Evolutionary conservation across 108 stramenopile genomes (phyloP), one percentile per base, ranked within the genome.

Genomic region (Conticribra weissflogii): DNA sequence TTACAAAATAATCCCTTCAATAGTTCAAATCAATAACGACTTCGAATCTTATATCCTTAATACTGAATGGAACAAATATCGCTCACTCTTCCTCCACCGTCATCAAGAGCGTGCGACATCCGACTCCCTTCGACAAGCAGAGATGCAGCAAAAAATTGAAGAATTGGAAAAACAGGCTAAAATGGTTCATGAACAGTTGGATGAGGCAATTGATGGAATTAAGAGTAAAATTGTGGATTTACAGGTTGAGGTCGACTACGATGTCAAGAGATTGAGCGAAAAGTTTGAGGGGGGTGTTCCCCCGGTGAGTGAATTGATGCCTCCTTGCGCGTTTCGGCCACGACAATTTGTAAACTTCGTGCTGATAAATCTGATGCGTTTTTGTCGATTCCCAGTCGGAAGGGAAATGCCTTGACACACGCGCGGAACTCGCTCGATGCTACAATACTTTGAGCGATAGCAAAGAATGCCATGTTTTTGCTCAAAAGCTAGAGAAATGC

Each of bases 401-500:
- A 41, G 48, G 58, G 29, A 25, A 64, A 51, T 78, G 77, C 48
- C 47, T 78, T 32, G 77, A 78, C 22, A 63, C 59, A 5, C 31
- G 77, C 31, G 63, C 63, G 33, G 69, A 78, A 9, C 46, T 78
- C 14, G 52, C 64, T 1, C 63, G 53, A 3, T 78, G 77, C 65
- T 78, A 59, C 30, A 66, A 71, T 56, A 66, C 70, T 1, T 61
- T 78, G 59, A 66, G 45, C 24, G 64, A 71, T 54, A 53, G 54
- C 14, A 49, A 63, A 29, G 77, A 78, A 51, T 78, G 77, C 55
- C 63, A 71, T 48, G 44, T 78, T 17, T 78, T 78, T 61, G 69
- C 70, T 2, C 64, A 50, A 21, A 78, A 71, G 58, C 49, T 78
- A 1, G 77, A 78, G 18, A 65, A 66, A 64, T 78, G 77, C 25